These are phyloP conservation scores for Neopestalotiopsis sp. DNA, from an alignment of 2,329 filamentous ascomycete genomes.

Conservation along the genomic window DNA sequence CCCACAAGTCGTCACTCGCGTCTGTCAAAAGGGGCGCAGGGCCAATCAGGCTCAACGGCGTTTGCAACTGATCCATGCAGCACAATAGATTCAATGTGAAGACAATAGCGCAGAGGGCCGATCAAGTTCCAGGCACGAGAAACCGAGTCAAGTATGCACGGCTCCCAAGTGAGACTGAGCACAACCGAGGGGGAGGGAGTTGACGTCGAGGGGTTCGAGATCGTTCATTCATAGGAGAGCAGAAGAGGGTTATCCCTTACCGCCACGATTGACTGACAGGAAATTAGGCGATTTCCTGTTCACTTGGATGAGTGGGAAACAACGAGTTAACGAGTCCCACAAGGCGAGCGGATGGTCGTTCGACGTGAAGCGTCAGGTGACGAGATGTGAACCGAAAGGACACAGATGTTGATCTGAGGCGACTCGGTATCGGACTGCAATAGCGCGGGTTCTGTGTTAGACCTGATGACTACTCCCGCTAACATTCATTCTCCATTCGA, in stretches of 20 bases:
- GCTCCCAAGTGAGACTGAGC: slow-evolving; percentile 29
- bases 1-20: neutral
- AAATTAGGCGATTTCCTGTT: slow-evolving; percentile 53
- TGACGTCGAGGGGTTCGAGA: slow-evolving; percentile 3
- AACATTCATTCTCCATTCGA: neutral
- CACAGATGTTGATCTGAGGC: slow-evolving; percentile 32
- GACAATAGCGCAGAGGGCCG: slow-evolving; percentile 5
- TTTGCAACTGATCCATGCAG: neutral
- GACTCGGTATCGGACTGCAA: slow-evolving; percentile 49
- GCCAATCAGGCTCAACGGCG: neutral
- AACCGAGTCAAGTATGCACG: neutral
- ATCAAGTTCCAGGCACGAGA: slow-evolving; percentile 14
- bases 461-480: neutral
- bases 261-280: slow-evolving; percentile 53
- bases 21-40: neutral
- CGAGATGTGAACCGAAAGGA: slow-evolving; percentile 36
- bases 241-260: slow-evolving; percentile 50
- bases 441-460: slow-evolving; percentile 20
- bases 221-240: slow-evolving; percentile 7
- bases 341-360: slow-evolving; percentile 42
- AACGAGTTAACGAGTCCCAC: slow-evolving; percentile 71
- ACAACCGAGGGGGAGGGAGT: slow-evolving; percentile 7
- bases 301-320: slow-evolving; percentile 52
- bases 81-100: neutral
- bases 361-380: slow-evolving; percentile 46